Evolutionary conservation across 495 filamentous ascomycete genomes (phyloP).

Genomic region (Chlorociboria aeruginascens): DNA sequence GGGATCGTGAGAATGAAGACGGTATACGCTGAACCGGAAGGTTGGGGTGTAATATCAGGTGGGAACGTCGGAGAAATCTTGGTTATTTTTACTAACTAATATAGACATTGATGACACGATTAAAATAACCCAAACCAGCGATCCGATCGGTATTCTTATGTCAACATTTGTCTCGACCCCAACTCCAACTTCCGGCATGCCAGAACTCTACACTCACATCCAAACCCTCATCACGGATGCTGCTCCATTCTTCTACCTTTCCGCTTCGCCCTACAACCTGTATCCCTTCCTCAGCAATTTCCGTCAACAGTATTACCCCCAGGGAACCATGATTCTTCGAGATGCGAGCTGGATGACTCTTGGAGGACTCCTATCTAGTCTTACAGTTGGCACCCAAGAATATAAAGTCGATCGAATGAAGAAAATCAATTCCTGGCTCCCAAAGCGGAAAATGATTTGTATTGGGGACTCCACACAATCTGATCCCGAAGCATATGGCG

Average conservation of each 20-base stretch:
- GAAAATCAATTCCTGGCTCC: constrained; percentile 65
- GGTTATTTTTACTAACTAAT: constrained; percentile 7
- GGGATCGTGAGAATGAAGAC: constrained; percentile 49
- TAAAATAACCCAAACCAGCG: constrained; percentile 75
- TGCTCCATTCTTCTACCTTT: constrained; percentile 85
- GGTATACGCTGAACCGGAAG: constrained; percentile 59
- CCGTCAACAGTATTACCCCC: constrained; percentile 54
- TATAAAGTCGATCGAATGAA: constrained; percentile 79
- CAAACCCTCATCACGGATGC: constrained; percentile 36
- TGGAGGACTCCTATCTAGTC: constrained; percentile 60
- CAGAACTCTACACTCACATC: constrained; percentile 62
- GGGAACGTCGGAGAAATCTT: constrained; percentile 3
- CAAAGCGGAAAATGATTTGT: constrained; percentile 64
- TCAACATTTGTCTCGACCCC: constrained; percentile 74
- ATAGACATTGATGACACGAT: constrained; percentile 91
- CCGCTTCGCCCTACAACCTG: constrained; percentile 88
- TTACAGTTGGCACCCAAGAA: constrained; percentile 70
- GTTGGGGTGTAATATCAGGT: constrained; percentile 80
- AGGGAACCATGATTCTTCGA: constrained; percentile 71
- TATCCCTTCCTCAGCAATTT: constrained; percentile 78
- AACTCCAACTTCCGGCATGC: constrained; percentile 65
- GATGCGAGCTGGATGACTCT: constrained; percentile 84
- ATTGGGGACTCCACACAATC: constrained; percentile 87
- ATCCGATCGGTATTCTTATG: constrained; percentile 64
- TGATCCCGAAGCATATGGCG: constrained; percentile 83